Base-by-base conservation (phyloP, 768 basidiomycete species). In the Sporobolomyces pararoseus region DNA sequence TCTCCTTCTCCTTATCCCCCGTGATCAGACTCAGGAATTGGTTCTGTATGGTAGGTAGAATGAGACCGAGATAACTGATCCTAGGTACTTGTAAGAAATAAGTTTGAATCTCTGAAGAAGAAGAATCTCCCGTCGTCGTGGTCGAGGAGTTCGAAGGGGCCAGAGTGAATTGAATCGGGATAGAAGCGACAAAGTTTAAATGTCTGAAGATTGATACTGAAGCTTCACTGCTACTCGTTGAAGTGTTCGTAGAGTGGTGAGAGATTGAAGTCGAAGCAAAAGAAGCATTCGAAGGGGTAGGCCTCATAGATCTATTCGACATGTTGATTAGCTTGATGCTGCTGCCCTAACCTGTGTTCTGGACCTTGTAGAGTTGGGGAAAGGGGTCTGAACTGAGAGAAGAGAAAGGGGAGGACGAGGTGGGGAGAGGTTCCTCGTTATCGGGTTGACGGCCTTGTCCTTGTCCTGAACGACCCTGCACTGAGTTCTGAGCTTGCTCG, bases 21-120 rank as follows among this genome's bases (percentile, higher is more conserved):
- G 7, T 10, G 9, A 77, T 96, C 63, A 97, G 87, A 73, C 96
- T 90, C 83, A 90, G 87, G 71, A 98, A 84, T 80, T 91, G 91
- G 75, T 87, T 85, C 67, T 88, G 85, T 67, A 99, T 85, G 77
- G 96, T 91, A 5, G 91, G 88, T 77, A 97, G 85, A 53, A 98
- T 80, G 32, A 98, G 83, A 17, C 96, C 91, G 42, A 99, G 86
- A 81, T 98, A 99, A 80, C 87, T 88, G 77, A 97, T 88, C 63
- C 96, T 85, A 42, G 94, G 89, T 9, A 90, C 94, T 79, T 83
- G 81, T 32, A 83, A 77, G 81, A 83, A 67, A 37, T n/a, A 37
- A n/a, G 19, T 34, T 10, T 29, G 23, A 39, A 57, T 25, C 19
- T 27, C 29, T 31, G n/a, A n/a, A n/a, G n/a, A n/a, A n/a, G 37